Evolutionary conservation across 2,329 filamentous ascomycete species (phyloP).

Genomic region (Trichoderma aggressivum): DNA sequence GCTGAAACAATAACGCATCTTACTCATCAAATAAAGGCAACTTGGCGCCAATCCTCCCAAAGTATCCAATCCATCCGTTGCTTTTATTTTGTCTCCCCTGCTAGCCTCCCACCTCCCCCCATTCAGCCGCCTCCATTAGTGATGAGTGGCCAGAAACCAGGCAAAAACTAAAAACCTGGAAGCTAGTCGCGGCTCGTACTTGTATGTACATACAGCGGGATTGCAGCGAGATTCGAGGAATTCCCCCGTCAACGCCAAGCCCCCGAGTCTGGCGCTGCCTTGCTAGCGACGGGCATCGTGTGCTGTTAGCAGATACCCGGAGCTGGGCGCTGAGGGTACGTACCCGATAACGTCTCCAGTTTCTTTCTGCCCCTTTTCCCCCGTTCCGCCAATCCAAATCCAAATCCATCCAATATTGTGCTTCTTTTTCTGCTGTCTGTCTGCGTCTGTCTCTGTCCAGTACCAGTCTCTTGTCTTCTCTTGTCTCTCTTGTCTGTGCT

Average conservation of each 20-base stretch:
- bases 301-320: constrained; percentile 1
- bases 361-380: neutral
- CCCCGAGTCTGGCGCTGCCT: neutral
- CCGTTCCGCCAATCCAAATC: neutral
- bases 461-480: neutral
- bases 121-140: neutral
- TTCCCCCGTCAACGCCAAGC: constrained; percentile 4
- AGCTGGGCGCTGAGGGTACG: neutral
- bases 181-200: neutral
- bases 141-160: neutral
- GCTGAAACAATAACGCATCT: neutral
- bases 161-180: neutral
- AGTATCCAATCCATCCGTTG: neutral
- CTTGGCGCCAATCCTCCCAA: neutral
- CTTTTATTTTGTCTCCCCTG: neutral
- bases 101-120: neutral
- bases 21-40: neutral
- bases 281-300: neutral
- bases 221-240: neutral
- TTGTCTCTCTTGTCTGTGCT: neutral
- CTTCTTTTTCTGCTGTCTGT: neutral
- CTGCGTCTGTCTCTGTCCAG: neutral
- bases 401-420: neutral
- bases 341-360: neutral
- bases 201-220: too few species aligned